These are phyloP conservation scores for Brasilioporus rufonigricans DNA, from an alignment of 768 basidiomycete genomes.

Conservation along the genomic window DNA sequence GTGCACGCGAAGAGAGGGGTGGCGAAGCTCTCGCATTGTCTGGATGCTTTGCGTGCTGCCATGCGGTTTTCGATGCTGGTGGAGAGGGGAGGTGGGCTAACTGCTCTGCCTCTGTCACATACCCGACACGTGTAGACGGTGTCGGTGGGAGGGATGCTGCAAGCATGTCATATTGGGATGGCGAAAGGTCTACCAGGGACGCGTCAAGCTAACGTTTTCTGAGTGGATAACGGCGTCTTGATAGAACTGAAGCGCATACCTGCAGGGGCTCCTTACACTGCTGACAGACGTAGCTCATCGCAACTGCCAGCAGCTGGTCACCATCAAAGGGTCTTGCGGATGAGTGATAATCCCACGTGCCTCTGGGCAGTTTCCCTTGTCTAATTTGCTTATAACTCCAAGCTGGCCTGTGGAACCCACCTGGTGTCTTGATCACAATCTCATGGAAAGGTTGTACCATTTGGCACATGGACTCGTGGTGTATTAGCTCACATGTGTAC, in stretches of 20 bases:
- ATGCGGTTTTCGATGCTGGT: constrained; percentile 55
- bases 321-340: too few relatives aligned
- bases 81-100: constrained; percentile 47
- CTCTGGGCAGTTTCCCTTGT: not conserved
- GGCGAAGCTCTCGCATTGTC: constrained; percentile 32
- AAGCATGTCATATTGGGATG: constrained; percentile 86
- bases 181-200: constrained; percentile 85
- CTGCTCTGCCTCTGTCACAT: constrained; percentile 43
- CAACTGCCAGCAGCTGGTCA: too few relatives aligned
- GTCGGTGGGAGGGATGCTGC: constrained; percentile 64
- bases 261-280: constrained; percentile 91
- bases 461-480: too few relatives aligned
- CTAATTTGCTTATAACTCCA: too few relatives aligned
- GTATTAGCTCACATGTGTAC: too few relatives aligned
- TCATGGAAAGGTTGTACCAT: too few relatives aligned
- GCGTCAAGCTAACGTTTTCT: constrained; percentile 63
- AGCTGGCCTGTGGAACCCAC: too few relatives aligned
- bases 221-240: constrained; percentile 6
- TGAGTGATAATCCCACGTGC: not conserved
- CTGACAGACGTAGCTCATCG: constrained; percentile 65
- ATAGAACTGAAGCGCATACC: constrained; percentile 37
- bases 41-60: constrained; percentile 54
- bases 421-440: too few relatives aligned
- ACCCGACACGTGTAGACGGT: constrained; percentile 38
- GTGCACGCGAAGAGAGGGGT: constrained; percentile 52